phyloP scores from a whole-genome alignment of 2,329 filamentous ascomycete species.

The Septoria linicola region DNA sequence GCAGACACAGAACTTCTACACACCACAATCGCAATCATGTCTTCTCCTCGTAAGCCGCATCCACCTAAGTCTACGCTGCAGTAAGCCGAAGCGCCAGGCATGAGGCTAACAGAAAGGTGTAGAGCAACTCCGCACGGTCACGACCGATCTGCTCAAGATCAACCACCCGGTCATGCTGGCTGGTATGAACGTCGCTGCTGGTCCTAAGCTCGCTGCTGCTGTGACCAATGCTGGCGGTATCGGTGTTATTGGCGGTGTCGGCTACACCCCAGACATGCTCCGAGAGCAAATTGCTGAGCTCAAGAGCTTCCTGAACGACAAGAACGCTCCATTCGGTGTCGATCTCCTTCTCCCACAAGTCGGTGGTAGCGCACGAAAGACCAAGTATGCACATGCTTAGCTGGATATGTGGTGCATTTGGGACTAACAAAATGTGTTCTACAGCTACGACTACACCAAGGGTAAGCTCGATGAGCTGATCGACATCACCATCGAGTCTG shows the following conservation, averaged over 20 bases:
- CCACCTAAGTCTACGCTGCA: slow-evolving; percentile 8
- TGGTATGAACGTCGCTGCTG: slow-evolving; percentile 98
- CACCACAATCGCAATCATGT: slow-evolving; percentile 54
- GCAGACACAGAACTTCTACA: neutral
- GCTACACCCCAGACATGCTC: slow-evolving; percentile 97
- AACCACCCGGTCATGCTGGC: slow-evolving; percentile 93
- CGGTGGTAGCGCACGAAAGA: slow-evolving; percentile 90
- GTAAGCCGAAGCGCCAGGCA: too few species aligned
- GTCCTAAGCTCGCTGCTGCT: slow-evolving; percentile 91
- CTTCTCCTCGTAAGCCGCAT: slow-evolving; percentile 67
- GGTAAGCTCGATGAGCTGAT: slow-evolving; percentile 91
- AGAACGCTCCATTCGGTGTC: slow-evolving; percentile 93
- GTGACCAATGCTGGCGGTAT: slow-evolving; percentile 96
- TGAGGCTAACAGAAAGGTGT: slow-evolving; percentile 29
- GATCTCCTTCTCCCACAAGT: slow-evolving; percentile 93
- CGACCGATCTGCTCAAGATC: slow-evolving; percentile 97
- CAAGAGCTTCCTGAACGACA: slow-evolving; percentile 82
- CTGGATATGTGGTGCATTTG: neutral
- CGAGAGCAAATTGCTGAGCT: slow-evolving; percentile 91
- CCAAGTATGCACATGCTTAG: slow-evolving; percentile 60
- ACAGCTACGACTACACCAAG: slow-evolving; percentile 98
- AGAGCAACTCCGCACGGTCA: slow-evolving; percentile 87
- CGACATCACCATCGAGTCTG: slow-evolving; percentile 88
- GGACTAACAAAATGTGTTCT: slow-evolving; percentile 16
- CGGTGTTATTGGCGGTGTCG: slow-evolving; percentile 91